These are phyloP conservation scores for Panicum hallii DNA, from an alignment of 202 grass and related monocot species.

Conservation along the genomic window DNA sequence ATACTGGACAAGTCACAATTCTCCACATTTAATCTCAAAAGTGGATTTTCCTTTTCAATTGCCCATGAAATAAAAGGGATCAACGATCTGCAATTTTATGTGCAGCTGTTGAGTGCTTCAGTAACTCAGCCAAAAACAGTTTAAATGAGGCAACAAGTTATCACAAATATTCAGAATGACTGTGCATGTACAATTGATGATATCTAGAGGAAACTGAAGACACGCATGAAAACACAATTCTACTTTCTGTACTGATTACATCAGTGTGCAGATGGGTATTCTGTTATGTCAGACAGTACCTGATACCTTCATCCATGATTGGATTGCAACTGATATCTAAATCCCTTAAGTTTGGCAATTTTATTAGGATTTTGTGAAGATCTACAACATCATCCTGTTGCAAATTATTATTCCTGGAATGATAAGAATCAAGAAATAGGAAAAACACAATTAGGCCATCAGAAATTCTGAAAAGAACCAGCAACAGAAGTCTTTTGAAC, in stretches of 20 bases:
- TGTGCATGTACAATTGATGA: conserved; percentile 3
- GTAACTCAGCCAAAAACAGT: conserved; percentile 16
- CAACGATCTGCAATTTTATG: conserved; percentile 62
- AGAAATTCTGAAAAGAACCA: conserved; percentile 28
- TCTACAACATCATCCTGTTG: conserved; percentile 67
- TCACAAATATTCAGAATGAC: conserved; percentile 1
- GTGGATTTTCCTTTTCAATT: conserved; percentile 65
- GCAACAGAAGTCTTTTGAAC: conserved; percentile 14
- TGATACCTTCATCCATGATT: conserved; percentile 80
- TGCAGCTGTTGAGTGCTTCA: conserved; percentile 30
- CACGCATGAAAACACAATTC: conserved; percentile 12
- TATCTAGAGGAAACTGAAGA: conserved; percentile 38
- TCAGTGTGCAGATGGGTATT: not conserved
- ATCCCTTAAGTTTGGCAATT: conserved; percentile 68
- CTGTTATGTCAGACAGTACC: conserved; percentile 50
- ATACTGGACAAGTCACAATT: conserved; percentile 64
- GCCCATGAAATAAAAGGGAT: conserved; percentile 70
- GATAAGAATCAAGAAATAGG: conserved; percentile 37
- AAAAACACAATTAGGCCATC: conserved; percentile 34
- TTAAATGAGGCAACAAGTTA: conserved; percentile 14
- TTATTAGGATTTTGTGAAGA: conserved; percentile 71
- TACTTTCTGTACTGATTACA: not conserved
- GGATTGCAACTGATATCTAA: conserved; percentile 93
- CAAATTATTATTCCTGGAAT: conserved; percentile 81
- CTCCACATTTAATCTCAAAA: conserved; percentile 66